Base-by-base conservation (phyloP, 1,284 basidiomycete species). In the Anthracocystis setariae region DNA sequence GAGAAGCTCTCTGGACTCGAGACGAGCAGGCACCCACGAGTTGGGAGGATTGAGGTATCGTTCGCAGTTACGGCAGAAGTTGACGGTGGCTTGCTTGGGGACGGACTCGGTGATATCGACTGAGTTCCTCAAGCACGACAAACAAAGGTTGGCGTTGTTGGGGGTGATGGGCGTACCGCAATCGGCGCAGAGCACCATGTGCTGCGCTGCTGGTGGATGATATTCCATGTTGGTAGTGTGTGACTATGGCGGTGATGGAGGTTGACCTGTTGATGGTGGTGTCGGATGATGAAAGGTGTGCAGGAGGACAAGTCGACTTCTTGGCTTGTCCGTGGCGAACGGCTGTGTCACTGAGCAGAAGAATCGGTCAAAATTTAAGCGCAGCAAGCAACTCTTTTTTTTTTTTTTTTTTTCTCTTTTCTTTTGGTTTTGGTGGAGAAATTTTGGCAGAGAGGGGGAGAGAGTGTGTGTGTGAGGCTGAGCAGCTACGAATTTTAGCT, bases 81-180 rank as follows among this genome's bases (percentile, higher is more conserved):
- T 92, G 67, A 98, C 87, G 5, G 92, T 90, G 12, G 94, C 92
- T 88, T 98, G 94, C 84, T 98, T 98, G 21, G 95, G 95, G 47
- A 98, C 98, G 15, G 92, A 93, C 83, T 97, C 94, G 9, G 95
- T 98, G 82, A 98, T 96, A 84, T 98, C 95, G 68, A 98, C 90
- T 23, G 90, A 90, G 86, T 94, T 95, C 67, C 92, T 85, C 52
- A 96, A 85, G 82, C 93, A 95, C 52, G 88, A 89, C n/a, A 94
- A 91, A 84, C 95, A 98, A 42, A 97, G 87, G 86, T 97, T 97
- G 51, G 95, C 94, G 71, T 92, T 93, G 84, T 98, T 98, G 32
- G 95, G 92, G 48, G 91, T 89, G 81, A 98, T 98, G 53, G 92
- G 92, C n/a, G 90, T 92, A 63, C 93, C 93, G 59, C 84, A 85